A percentile compares a stretch with the other conserved stretches of the same genome.
These are phyloP conservation scores for Ophiostoma fasciatum DNA, from an alignment of 2,329 filamentous ascomycete species.

Conservation along the genomic window DNA sequence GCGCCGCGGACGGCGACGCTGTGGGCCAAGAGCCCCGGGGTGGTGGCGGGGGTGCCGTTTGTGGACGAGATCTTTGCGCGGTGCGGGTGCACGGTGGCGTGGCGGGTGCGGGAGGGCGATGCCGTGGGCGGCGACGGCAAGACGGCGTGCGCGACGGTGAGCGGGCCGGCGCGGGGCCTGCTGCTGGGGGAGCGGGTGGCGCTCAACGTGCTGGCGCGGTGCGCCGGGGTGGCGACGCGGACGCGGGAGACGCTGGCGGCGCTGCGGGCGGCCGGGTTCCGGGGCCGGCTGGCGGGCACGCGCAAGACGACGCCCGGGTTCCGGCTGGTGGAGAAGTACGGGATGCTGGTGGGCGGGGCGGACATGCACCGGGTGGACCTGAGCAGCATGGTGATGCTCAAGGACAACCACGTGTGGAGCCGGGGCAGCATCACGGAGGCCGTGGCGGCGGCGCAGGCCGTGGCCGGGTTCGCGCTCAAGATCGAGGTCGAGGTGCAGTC, in stretches of 20 bases:
- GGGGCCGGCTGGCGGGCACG: slow-evolving; percentile 78
- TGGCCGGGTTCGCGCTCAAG: slow-evolving; percentile 82
- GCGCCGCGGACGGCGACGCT: slow-evolving; percentile 47
- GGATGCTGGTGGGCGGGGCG: slow-evolving; percentile 85
- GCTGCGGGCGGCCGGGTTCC: slow-evolving; percentile 55
- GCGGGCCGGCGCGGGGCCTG: slow-evolving; percentile 63
- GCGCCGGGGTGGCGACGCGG: slow-evolving; percentile 76
- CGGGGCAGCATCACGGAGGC: slow-evolving; percentile 75
- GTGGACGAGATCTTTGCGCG: slow-evolving; percentile 88
- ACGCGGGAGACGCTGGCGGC: slow-evolving; percentile 38
- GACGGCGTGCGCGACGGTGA: slow-evolving; percentile 61
- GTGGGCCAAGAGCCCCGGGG: slow-evolving; percentile 56
- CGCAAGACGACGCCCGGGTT: slow-evolving; percentile 96
- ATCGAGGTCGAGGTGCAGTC: slow-evolving; percentile 91
- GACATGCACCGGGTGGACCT: slow-evolving; percentile 88
- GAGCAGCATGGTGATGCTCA: slow-evolving; percentile 93
- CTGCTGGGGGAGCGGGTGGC: slow-evolving; percentile 89
- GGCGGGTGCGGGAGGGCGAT: slow-evolving; percentile 67
- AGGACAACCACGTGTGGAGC: slow-evolving; percentile 97
- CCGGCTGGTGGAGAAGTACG: slow-evolving; percentile 92
- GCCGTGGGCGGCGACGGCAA: slow-evolving; percentile 35
- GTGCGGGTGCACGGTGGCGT: slow-evolving; percentile 80
- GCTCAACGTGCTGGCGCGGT: slow-evolving; percentile 77
- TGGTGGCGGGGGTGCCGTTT: slow-evolving; percentile 86
- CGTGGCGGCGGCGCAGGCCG: slow-evolving; percentile 67